Evolutionary conservation across 1,284 basidiomycete species (phyloP), one percentile per base, ranked within the genome.

Genomic region (Earliella scabrosa): DNA sequence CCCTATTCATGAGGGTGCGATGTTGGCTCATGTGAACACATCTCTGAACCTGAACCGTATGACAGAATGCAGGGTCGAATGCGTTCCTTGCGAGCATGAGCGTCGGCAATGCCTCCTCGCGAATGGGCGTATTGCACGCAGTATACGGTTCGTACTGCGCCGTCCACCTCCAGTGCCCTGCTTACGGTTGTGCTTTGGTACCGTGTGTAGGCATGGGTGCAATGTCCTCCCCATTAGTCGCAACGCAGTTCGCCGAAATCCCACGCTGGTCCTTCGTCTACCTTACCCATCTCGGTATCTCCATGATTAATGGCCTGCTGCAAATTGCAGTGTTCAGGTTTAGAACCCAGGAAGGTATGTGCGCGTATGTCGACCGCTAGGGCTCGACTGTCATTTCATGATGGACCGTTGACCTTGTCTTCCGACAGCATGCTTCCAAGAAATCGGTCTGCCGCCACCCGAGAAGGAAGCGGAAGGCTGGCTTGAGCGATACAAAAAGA

Each of bases 61-160:
- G 31, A 23, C 47, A 77, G 77, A 77, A 83, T 56, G 82, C 83
- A 0, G 81, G 82, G 65, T 76, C 79, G 0, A 84, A 83, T 63
- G 81, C 79, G 2, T 83, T 76, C 59, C 76, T 82, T 13, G 78
- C 80, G 11, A 72, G 70, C 47, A 71, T 85, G 13, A 76, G 52
- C 34, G 55, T 75, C 50, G 69, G 76, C 18, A 77, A 79, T 34
- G 61, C 77, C 0, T 57, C 75, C 1, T 69, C 73, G 0, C 83
- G 84, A 64, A 86, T 89, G 83, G 84, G 84, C 41, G 66, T 88
- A 23, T 63, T 85, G 35, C 86, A 88, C 64, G 85, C 82, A 0
- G 69, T 74, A 10, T 71, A 73, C 31, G 70, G 71, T 16, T 43
- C 26, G 70, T 39, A 29, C 16, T 27, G 2, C 9, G 2, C 49